A percentile compares a stretch with the other conserved stretches of the same genome.
Evolutionary conservation across 2,329 filamentous ascomycete genomes (phyloP).

Genomic region (Didymella sp.): DNA sequence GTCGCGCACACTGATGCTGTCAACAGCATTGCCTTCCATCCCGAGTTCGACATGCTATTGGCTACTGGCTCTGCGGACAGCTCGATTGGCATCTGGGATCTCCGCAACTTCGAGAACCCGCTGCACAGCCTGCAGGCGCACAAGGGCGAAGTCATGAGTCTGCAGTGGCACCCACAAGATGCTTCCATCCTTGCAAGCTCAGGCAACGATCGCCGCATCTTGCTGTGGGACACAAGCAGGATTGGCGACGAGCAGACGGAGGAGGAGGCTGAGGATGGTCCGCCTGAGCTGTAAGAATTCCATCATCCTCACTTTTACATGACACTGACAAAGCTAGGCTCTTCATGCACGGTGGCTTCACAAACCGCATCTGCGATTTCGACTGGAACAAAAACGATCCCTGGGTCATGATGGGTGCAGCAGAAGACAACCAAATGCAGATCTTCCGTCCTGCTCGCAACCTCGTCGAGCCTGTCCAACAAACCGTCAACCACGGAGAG

Average conservation of each 20-base stretch:
- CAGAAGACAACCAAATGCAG: conserved; percentile 95
- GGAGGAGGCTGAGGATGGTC: conserved; percentile 93
- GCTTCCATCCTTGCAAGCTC: conserved; percentile 87
- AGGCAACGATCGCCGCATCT: conserved; percentile 89
- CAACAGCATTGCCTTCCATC: conserved; percentile 95
- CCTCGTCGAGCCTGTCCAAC: conserved; percentile 46
- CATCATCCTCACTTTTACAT: neutral
- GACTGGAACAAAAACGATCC: conserved; percentile 97
- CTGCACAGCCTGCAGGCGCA: conserved; percentile 91
- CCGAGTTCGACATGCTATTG: conserved; percentile 84
- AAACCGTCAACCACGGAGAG: conserved; percentile 48
- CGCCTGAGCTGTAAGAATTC: conserved; percentile 83
- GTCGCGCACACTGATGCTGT: conserved; percentile 89
- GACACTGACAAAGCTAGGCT: conserved; percentile 60
- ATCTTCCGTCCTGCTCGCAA: conserved; percentile 65
- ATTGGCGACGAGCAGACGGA: conserved; percentile 94
- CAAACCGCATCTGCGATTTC: conserved; percentile 94
- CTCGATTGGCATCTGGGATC: conserved; percentile 92
- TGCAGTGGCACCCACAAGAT: conserved; percentile 94
- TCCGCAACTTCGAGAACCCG: conserved; percentile 88
- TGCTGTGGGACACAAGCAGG: conserved; percentile 94
- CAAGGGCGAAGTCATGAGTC: conserved; percentile 84
- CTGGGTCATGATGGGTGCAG: conserved; percentile 94
- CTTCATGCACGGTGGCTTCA: conserved; percentile 99
- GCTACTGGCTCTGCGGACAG: conserved; percentile 96